Evolutionary conservation across 2,329 filamentous ascomycete genomes (phyloP).

Genomic region (Neonectria coccinea): DNA sequence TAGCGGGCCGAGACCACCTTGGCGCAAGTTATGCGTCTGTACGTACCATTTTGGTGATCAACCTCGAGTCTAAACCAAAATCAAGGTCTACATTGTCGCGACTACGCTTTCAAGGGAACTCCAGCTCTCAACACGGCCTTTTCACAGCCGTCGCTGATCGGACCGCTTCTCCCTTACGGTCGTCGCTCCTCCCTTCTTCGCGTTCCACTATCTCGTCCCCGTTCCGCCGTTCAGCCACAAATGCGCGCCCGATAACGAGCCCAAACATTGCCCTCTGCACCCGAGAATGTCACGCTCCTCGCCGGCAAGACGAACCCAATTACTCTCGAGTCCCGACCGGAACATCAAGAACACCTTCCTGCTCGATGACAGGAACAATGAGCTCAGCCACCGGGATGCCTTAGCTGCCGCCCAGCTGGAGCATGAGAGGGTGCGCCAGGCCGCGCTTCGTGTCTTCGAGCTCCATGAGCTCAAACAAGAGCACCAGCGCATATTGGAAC

Average conservation of each 20-base stretch:
- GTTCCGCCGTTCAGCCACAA: slow-evolving; percentile 14
- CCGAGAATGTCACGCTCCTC: slow-evolving; percentile 59
- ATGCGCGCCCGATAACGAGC: slow-evolving; percentile 42
- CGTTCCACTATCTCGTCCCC: neutral
- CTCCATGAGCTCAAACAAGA: slow-evolving; percentile 61
- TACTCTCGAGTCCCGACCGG: slow-evolving; percentile 57
- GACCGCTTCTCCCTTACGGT: neutral
- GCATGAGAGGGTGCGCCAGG: slow-evolving; percentile 72
- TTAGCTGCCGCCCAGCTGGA: slow-evolving; percentile 73
- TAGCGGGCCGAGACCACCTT: slow-evolving; percentile 21
- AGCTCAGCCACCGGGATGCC: slow-evolving; percentile 72
- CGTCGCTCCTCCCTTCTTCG: neutral
- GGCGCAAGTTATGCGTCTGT: slow-evolving; percentile 21
- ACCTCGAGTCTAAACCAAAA: slow-evolving; percentile 35
- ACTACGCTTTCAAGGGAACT: slow-evolving; percentile 25
- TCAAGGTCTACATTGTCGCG: slow-evolving; percentile 39
- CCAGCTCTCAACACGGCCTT: slow-evolving; percentile 12
- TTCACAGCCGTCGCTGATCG: slow-evolving; percentile 3
- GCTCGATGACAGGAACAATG: slow-evolving; percentile 70
- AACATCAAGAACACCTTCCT: slow-evolving; percentile 71
- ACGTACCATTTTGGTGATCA: slow-evolving; percentile 23
- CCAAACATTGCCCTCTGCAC: slow-evolving; percentile 19
- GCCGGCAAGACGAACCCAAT: slow-evolving; percentile 53
- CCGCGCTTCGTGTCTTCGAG: slow-evolving; percentile 61
- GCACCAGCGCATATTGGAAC: slow-evolving; percentile 56